A percentile compares a stretch with the other conserved stretches of the same genome.
phyloP scores from a whole-genome alignment of 352 stramenopile genomes.

The Chrysophaeum taylorii region DNA sequence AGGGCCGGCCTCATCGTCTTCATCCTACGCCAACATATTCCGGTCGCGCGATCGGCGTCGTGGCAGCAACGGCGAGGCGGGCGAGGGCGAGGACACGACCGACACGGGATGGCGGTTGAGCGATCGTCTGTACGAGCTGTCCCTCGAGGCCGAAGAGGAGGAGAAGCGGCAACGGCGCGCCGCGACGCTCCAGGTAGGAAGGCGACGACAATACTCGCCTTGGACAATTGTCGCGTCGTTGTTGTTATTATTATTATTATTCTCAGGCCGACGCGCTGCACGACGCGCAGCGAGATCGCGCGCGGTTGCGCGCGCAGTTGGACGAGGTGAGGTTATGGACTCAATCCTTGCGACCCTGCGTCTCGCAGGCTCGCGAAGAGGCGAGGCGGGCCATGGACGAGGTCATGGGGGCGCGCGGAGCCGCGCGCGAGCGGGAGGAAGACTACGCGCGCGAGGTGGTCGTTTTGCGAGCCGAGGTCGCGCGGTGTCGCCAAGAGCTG shows the following conservation, averaged over 20 bases:
- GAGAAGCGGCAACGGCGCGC: background rate
- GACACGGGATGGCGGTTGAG: background rate
- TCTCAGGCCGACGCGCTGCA: background rate
- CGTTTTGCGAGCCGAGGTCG: background rate
- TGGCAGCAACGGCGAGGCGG: too few species aligned
- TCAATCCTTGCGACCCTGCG: too few species aligned
- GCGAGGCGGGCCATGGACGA: background rate
- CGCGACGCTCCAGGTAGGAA: background rate
- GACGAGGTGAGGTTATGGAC: too few species aligned
- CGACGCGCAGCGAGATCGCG: background rate
- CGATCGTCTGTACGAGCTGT: slow-evolving; percentile 8
- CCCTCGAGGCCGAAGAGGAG: slow-evolving; percentile 9
- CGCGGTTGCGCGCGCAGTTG: background rate
- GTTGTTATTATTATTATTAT: too few species aligned
- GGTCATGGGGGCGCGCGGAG: background rate
- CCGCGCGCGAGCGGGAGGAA: background rate
- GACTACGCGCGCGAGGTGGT: slow-evolving; percentile 1
- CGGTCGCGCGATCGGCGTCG: too few species aligned
- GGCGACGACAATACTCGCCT: background rate
- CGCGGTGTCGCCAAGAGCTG: too few species aligned
- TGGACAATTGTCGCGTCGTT: too few species aligned
- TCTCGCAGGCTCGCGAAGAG: background rate
- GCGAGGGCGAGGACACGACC: too few species aligned
- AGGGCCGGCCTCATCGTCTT: too few species aligned
- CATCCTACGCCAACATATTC: too few species aligned